Evolutionary conservation across 257 asterid species (phyloP).

Genomic region (Solanum medicagineum): DNA sequence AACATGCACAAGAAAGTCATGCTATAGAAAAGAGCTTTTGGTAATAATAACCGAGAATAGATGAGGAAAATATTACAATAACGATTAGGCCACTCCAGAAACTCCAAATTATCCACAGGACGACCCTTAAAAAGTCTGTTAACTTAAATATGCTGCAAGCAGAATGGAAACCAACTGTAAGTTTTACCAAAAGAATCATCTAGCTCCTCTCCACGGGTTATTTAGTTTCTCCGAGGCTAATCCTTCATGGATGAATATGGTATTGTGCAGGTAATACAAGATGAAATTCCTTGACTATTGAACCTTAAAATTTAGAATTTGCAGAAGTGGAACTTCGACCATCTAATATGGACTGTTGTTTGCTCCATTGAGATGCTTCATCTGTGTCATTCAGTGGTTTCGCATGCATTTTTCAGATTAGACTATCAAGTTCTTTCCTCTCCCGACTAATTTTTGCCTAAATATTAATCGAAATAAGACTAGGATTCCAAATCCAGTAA

Average conservation of each 20-base stretch:
- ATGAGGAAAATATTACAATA: constrained; percentile 23
- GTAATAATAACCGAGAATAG: not conserved
- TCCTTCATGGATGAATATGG: not conserved
- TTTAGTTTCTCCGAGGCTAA: not conserved
- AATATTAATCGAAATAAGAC: not conserved
- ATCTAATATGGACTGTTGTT: not conserved
- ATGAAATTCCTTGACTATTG: not conserved
- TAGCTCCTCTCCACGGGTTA: not conserved
- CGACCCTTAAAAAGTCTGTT: constrained; percentile 81
- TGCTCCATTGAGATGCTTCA: not conserved
- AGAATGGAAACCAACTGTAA: not conserved
- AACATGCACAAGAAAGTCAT: not conserved
- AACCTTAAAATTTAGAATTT: not conserved
- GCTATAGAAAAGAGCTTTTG: not conserved
- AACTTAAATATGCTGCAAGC: constrained; percentile 83
- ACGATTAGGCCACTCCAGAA: constrained; percentile 89
- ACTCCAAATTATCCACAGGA: constrained; percentile 92
- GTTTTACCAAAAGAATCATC: not conserved
- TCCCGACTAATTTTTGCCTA: not conserved
- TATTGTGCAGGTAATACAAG: not conserved
- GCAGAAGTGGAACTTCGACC: not conserved
- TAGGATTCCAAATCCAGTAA: not conserved
- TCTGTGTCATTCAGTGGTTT: not conserved
- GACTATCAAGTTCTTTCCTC: not conserved
- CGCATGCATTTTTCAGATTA: not conserved